These are phyloP conservation scores for Phytophthora agathidicida DNA, from an alignment of 352 stramenopile species.

Conservation along the genomic window DNA sequence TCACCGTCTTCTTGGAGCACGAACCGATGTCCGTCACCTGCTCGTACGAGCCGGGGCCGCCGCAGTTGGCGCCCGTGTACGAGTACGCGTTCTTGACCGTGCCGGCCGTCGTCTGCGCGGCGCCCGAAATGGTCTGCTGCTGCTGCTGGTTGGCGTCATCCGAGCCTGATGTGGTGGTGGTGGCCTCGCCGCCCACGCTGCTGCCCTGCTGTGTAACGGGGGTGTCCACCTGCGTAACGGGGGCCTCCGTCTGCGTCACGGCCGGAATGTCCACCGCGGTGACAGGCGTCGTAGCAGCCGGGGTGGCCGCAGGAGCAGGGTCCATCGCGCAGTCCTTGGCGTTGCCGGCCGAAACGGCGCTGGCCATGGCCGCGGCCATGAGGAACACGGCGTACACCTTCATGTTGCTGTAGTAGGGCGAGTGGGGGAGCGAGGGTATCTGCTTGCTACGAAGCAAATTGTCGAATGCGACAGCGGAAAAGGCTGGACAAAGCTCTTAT, in stretches of 20 bases:
- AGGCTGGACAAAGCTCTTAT: not conserved
- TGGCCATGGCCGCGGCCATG: slow-evolving; percentile 34
- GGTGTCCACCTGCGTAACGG: not conserved
- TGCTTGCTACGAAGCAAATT: slow-evolving; percentile 31
- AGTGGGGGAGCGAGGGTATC: slow-evolving; percentile 14
- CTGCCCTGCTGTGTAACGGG: slow-evolving; percentile 17
- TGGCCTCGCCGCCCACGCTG: slow-evolving; percentile 13
- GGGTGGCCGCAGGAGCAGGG: slow-evolving; percentile 14
- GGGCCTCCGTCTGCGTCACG: not conserved
- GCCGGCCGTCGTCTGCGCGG: slow-evolving; percentile 40
- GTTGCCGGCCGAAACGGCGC: slow-evolving; percentile 20
- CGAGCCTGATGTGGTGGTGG: not conserved
- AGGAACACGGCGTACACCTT: slow-evolving; percentile 41
- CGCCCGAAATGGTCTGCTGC: slow-evolving; percentile 25
- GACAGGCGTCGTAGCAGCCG: slow-evolving; percentile 3
- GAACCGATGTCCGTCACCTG: slow-evolving; percentile 72
- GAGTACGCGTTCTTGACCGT: slow-evolving; percentile 49
- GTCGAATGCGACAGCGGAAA: slow-evolving; percentile 24
- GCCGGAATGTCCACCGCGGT: not conserved
- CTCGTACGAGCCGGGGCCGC: slow-evolving; percentile 62
- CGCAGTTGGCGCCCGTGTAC: slow-evolving; percentile 61
- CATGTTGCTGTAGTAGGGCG: slow-evolving; percentile 22
- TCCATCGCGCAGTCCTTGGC: slow-evolving; percentile 42
- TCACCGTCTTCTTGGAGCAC: slow-evolving; percentile 56
- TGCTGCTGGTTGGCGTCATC: slow-evolving; percentile 20